These are phyloP conservation scores for Selaginella tamariscina DNA, from an alignment of 75 land plant genomes.

Conservation along the genomic window DNA sequence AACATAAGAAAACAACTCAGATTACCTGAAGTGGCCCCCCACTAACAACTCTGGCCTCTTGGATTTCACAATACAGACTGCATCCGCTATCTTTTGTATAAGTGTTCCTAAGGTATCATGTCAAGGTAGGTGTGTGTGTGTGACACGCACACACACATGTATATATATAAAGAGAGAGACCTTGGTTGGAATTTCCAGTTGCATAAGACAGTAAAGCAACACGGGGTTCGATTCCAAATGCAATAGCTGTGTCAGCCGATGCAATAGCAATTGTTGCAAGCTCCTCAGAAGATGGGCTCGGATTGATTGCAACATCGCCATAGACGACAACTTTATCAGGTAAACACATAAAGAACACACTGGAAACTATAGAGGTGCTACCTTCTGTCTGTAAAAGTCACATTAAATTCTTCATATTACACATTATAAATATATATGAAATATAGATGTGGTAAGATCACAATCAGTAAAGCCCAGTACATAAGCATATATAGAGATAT, in stretches of 20 bases:
- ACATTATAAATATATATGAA: background rate
- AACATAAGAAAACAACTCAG: background rate
- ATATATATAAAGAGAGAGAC: no score
- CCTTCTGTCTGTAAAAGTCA: constrained; percentile 23
- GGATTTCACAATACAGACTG: constrained; percentile 26
- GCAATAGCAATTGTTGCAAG: constrained; percentile 34
- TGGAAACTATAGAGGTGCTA: constrained; percentile 27
- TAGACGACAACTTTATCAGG: constrained; percentile 33
- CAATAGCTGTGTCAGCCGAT: constrained; percentile 36
- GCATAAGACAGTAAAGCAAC: constrained; percentile 43
- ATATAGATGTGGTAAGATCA: background rate
- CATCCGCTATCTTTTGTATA: constrained; percentile 34
- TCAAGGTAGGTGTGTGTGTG: background rate
- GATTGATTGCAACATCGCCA: constrained; percentile 37
- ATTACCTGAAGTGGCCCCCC: constrained; percentile 35
- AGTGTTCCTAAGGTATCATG: constrained; percentile 23
- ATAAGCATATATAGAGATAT: no score
- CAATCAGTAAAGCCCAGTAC: no score
- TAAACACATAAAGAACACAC: constrained; percentile 36
- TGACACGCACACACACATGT: no score
- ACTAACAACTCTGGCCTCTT: constrained; percentile 27
- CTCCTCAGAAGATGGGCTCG: constrained; percentile 34
- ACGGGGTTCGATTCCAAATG: constrained; percentile 34
- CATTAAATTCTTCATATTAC: background rate
- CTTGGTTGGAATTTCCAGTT: constrained; percentile 37